Percentiles rank a stretch among this genome's conserved stretches.
Evolutionary conservation across 495 filamentous ascomycete species (phyloP).

Genomic region (Platismatia glauca): DNA sequence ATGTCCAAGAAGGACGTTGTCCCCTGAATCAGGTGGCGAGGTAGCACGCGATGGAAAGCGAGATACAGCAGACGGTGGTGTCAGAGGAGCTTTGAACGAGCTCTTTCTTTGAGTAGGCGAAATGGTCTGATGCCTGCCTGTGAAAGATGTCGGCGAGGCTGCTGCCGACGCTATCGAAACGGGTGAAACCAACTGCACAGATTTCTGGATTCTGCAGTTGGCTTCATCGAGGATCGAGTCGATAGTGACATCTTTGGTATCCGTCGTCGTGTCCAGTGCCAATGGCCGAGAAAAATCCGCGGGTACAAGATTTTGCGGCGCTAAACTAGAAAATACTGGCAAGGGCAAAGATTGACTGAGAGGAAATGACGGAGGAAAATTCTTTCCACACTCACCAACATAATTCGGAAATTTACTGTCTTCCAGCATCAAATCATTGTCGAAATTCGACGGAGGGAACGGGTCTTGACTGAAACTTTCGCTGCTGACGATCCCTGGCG

Average conservation of each 20-base stretch:
- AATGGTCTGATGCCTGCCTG: conserved; percentile 10
- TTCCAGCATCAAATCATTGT: conserved; percentile 43
- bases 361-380: conserved; percentile 24
- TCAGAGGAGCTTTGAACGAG: conserved; percentile 43
- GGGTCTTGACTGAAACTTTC: conserved; percentile 43
- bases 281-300: conserved; percentile 23
- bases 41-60: conserved; percentile 21
- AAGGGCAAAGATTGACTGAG: conserved; percentile 9
- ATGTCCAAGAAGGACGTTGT: not conserved
- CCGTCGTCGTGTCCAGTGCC: conserved; percentile 9
- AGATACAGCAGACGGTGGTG: conserved; percentile 42
- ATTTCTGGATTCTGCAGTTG: conserved; percentile 24
- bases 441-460: conserved; percentile 39
- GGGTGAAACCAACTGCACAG: conserved; percentile 28
- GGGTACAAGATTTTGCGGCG: conserved; percentile 21
- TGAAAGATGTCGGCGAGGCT: conserved; percentile 21
- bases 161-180: conserved; percentile 24
- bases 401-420: conserved; percentile 57
- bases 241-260: conserved; percentile 24
- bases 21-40: conserved; percentile 5
- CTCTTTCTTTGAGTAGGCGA: conserved; percentile 24
- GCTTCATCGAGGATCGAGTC: conserved; percentile 28
- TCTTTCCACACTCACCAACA: conserved; percentile 70
- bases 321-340: conserved; percentile 30
- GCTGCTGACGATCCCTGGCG: conserved; percentile 57